These are phyloP conservation scores for Anacardium occidentale DNA, from an alignment of 345 rosid species.

Conservation along the genomic window DNA sequence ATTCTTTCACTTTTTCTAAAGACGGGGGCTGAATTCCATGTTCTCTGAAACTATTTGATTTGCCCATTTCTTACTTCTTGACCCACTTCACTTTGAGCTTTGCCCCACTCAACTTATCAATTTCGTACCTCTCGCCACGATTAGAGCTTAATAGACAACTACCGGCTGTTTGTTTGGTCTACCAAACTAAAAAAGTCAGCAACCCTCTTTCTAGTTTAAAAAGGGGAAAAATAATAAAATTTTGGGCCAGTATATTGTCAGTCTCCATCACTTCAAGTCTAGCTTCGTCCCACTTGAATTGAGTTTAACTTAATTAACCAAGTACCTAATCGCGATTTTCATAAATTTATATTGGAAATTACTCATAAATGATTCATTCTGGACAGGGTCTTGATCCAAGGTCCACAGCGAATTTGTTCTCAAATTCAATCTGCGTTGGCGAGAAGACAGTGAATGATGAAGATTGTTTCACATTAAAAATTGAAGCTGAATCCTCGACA, in stretches of 20 bases:
- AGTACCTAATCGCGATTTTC: neutral
- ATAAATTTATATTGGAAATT: neutral
- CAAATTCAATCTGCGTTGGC: constrained; percentile 65
- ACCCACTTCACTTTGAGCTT: constrained; percentile 7
- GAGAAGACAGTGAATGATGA: constrained; percentile 65
- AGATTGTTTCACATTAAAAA: constrained; percentile 75
- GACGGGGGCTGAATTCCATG: constrained; percentile 19
- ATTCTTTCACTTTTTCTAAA: neutral
- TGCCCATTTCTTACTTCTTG: neutral
- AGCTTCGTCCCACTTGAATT: neutral
- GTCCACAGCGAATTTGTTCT: constrained; percentile 66
- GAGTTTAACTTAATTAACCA: neutral
- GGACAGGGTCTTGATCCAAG: constrained; percentile 90
- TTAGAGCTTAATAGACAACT: neutral
- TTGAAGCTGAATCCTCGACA: constrained; percentile 59
- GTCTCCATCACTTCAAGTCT: neutral
- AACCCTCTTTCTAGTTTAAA: neutral
- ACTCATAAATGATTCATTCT: neutral
- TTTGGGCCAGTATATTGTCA: neutral
- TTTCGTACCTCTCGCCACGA: neutral
- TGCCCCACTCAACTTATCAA: constrained; percentile 11
- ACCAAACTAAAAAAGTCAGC: neutral
- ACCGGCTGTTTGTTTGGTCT: neutral
- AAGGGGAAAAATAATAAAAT: neutral
- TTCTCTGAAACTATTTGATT: neutral